Percentiles rank a stretch among this genome's conserved stretches.
Evolutionary conservation across 768 basidiomycete species (phyloP).

Genomic region (Macrocybe gigantea): DNA sequence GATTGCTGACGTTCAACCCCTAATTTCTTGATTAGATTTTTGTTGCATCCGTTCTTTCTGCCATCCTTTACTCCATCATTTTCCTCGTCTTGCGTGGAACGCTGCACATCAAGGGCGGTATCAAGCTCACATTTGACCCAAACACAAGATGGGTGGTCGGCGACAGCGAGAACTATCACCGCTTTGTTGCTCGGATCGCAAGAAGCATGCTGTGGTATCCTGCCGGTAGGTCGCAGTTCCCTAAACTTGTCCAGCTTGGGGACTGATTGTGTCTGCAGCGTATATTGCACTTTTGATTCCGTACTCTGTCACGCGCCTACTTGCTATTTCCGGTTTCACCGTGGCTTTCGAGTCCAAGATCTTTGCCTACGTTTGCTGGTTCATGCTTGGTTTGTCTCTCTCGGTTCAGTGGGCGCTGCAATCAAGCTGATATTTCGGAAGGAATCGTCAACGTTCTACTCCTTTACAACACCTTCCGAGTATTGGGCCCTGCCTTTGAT

Average conservation of each 20-base stretch:
- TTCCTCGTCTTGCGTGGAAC: slow-evolving; percentile 60
- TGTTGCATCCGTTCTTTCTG: slow-evolving; percentile 48
- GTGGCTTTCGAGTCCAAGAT: slow-evolving; percentile 43
- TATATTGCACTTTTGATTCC: slow-evolving; percentile 58
- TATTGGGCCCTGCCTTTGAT: slow-evolving; percentile 49
- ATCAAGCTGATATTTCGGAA: slow-evolving; percentile 17
- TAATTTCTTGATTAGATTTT: slow-evolving; percentile 39
- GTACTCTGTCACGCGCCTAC: slow-evolving; percentile 44
- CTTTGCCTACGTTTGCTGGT: slow-evolving; percentile 44
- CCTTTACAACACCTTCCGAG: slow-evolving; percentile 64
- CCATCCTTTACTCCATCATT: slow-evolving; percentile 51
- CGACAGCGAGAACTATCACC: slow-evolving; percentile 44
- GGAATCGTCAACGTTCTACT: slow-evolving; percentile 61
- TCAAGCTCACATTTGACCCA: slow-evolving; percentile 44
- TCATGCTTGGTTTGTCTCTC: slow-evolving; percentile 42
- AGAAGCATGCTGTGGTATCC: slow-evolving; percentile 68
- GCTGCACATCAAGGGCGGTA: slow-evolving; percentile 41
- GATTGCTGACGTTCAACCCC: not conserved
- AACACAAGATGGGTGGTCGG: slow-evolving; percentile 35
- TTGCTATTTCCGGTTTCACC: slow-evolving; percentile 38
- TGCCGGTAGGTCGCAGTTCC: not conserved
- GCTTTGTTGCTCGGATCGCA: slow-evolving; percentile 56
- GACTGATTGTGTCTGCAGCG: slow-evolving; percentile 60
- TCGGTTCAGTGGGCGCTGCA: not conserved
- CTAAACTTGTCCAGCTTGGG: slow-evolving; percentile 27